Conservation (phyloP, 225 moss, liverwort and hornwort genomes). For the Takakia lepidozioides region DNA sequence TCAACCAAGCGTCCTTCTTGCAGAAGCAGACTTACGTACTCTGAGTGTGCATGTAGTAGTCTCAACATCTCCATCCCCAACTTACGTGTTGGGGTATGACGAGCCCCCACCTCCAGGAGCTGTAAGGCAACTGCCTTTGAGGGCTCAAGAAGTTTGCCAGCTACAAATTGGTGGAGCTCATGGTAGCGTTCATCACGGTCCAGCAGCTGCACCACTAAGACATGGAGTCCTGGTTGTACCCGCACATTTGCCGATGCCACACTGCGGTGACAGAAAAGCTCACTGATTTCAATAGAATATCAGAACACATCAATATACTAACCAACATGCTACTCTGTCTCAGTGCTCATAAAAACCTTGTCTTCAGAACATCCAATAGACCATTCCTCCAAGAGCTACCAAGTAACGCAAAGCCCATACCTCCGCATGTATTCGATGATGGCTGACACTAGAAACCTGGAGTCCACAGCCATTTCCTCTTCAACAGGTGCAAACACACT, state of each 20-base stretch:
- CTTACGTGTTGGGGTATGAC: conserved; percentile 54
- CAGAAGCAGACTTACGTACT: conserved; percentile 71
- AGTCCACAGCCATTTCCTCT: conserved; percentile 76
- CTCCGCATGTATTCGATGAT: conserved; percentile 85
- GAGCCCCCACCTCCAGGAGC: conserved; percentile 66
- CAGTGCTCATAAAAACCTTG: neutral
- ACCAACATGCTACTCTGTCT: too few relatives aligned
- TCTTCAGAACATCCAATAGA: neutral
- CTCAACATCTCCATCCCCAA: conserved; percentile 89
- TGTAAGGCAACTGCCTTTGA: conserved; percentile 83
- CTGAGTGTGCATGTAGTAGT: conserved; percentile 78
- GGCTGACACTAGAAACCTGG: conserved; percentile 57
- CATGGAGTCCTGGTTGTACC: conserved; percentile 63
- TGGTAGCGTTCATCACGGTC: conserved; percentile 74
- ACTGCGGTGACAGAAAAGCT: conserved; percentile 25
- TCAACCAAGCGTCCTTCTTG: conserved; percentile 75
- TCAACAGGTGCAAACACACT: conserved; percentile 66
- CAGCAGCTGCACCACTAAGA: conserved; percentile 69
- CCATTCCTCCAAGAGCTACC: too few relatives aligned
- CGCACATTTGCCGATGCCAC: conserved; percentile 70
- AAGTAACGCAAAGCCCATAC: conserved; percentile 29
- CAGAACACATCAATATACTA: too few relatives aligned
- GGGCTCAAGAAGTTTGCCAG: conserved; percentile 66
- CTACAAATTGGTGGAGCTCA: conserved; percentile 76
- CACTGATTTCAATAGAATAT: too few relatives aligned